Evolutionary conservation across 768 basidiomycete genomes (phyloP), one percentile per base, ranked within the genome.

Genomic region (Suillus subalutaceus): DNA sequence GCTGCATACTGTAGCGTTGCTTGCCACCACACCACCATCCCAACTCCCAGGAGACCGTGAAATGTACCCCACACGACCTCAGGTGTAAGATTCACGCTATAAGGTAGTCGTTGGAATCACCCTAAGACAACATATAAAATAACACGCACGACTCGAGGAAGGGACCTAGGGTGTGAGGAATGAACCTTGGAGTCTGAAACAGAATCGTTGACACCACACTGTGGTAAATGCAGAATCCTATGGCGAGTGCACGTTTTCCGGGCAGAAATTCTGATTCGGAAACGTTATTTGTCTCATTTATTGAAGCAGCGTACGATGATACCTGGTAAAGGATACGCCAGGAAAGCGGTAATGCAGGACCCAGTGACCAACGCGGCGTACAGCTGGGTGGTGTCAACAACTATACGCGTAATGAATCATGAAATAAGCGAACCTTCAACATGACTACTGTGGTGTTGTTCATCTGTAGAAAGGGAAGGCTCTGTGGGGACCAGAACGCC

Each of bases 1-100:
- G 77, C 78, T 35, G 84, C 80, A 46, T 86, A 77, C 41, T 80
- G 84, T 59, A 93, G 78, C 2, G 92, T 94, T 20, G 74, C 80
- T 77, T 94, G 93, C 93, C 93, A 94, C 93, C 93, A 94, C 4
- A 85, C 74, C 9, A 90, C 85, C 83, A 94, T 89, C 62, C 83
- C 84, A 7, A 94, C 75, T 13, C 92, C 89, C 41, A 94, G 65
- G 56, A 91, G 20, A 20, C 93, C 93, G 69, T 94, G 93, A 23
- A 86, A 71, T 7, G 82, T 84, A 0, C 91, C 92, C 92, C 92
- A 93, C 1, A 87, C 77, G 35, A 80, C 73, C 74, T 94, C 93
- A 0, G 93, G 93, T 0, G 91, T 92, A 32, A 91, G 69, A 40
- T 85, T 85, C 50, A 83, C 80, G 56, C 90, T 90, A 67, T 10